These are phyloP conservation scores for Pythium dissotocum DNA, from an alignment of 352 stramenopile species.

Conservation along the genomic window DNA sequence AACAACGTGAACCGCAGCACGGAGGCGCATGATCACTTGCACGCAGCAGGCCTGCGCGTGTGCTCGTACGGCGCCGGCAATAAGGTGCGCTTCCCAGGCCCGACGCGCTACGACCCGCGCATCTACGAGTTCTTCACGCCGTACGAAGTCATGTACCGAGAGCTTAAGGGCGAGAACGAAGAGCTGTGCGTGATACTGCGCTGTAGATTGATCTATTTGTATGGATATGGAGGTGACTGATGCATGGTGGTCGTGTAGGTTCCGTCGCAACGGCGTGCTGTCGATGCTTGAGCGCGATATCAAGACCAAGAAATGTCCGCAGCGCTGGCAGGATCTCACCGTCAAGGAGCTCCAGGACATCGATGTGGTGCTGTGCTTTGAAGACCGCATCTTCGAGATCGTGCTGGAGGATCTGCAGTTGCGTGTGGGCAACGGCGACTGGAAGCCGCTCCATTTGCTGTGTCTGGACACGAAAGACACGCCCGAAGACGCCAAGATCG, in stretches of 20 bases:
- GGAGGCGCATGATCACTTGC: constrained; percentile 85
- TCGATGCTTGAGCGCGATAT: constrained; percentile 89
- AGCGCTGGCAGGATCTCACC: constrained; percentile 85
- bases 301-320: constrained; percentile 79
- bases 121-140: constrained; percentile 90
- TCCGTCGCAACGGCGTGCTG: constrained; percentile 80
- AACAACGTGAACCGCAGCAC: constrained; percentile 92
- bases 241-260: constrained; percentile 34
- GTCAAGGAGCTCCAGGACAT: constrained; percentile 70
- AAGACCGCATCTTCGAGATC: constrained; percentile 89
- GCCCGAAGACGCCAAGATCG: constrained; percentile 82
- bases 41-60: constrained; percentile 74
- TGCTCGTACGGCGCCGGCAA: constrained; percentile 86
- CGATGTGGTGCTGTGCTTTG: constrained; percentile 90
- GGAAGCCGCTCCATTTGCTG: constrained; percentile 76
- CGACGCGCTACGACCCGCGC: constrained; percentile 68
- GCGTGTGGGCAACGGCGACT: constrained; percentile 46
- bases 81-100: constrained; percentile 83
- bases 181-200: constrained; percentile 43
- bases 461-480: constrained; percentile 90
- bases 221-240: neutral
- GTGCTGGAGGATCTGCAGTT: constrained; percentile 81
- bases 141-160: constrained; percentile 84
- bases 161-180: constrained; percentile 81
- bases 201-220: neutral